phyloP scores from a whole-genome alignment of 768 basidiomycete species.

The Tricholoma bakamatsutake region DNA sequence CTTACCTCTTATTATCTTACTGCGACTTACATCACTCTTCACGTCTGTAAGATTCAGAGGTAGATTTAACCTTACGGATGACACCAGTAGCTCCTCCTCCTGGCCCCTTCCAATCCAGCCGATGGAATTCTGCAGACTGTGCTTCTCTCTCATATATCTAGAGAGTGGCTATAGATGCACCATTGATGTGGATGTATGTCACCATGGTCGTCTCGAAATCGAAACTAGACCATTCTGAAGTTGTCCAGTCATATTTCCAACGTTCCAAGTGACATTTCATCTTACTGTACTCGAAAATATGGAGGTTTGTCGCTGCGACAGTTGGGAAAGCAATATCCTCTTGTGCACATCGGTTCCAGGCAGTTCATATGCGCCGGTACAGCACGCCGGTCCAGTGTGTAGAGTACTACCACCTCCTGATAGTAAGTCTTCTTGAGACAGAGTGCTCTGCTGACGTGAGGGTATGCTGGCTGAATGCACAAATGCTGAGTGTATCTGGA shows the following conservation, averaged over 20 bases:
- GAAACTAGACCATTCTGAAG: conserved; percentile 1
- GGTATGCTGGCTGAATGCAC: too few relatives aligned
- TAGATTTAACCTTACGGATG: conserved; percentile 3
- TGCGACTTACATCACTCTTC: not conserved
- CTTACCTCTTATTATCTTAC: not conserved
- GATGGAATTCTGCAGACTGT: conserved; percentile 6
- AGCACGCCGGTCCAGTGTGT: too few relatives aligned
- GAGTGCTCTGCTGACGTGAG: too few relatives aligned
- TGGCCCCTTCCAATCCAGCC: conserved; percentile 4
- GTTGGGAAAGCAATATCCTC: not conserved
- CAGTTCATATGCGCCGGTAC: too few relatives aligned
- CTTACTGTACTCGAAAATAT: conserved; percentile 2
- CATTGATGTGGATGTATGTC: conserved; percentile 15
- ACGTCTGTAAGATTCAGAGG: not conserved
- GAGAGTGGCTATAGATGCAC: conserved; percentile 11
- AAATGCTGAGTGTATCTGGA: too few relatives aligned
- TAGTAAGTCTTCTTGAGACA: too few relatives aligned
- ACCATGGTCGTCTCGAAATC: conserved; percentile 6
- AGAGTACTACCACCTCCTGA: too few relatives aligned
- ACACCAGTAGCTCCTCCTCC: conserved; percentile 8
- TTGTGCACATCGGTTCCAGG: not conserved
- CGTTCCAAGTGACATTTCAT: conserved; percentile 10
- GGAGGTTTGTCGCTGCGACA: not conserved
- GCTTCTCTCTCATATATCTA: conserved; percentile 12
- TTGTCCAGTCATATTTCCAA: conserved; percentile 6